Percentiles rank a stretch among this genome's conserved stretches.
Conservation (phyloP, 495 filamentous ascomycete genomes). For the Acidomyces sp. region DNA sequence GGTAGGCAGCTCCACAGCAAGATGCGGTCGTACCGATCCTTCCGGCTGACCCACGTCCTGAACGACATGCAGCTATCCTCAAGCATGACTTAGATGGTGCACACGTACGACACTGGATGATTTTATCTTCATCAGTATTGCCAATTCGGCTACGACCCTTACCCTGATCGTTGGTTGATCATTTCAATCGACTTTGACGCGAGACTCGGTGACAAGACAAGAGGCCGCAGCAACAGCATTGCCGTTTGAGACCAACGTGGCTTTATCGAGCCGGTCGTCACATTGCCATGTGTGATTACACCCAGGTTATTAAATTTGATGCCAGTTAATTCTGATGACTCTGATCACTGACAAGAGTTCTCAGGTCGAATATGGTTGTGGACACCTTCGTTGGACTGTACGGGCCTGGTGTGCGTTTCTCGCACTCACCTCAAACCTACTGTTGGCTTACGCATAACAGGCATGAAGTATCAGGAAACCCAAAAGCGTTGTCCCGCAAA, state of each 20-base stretch:
- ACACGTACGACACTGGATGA: too few relatives aligned
- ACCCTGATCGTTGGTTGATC: too few relatives aligned
- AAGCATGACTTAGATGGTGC: too few relatives aligned
- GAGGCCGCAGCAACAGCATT: not conserved
- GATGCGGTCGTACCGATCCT: too few relatives aligned
- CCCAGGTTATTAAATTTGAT: not conserved
- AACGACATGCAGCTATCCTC: too few relatives aligned
- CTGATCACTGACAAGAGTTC: not conserved
- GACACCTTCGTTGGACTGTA: constrained; percentile 1
- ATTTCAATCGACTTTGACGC: too few relatives aligned
- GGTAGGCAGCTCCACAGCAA: too few relatives aligned
- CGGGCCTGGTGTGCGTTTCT: constrained; percentile 7
- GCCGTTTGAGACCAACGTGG: not conserved
- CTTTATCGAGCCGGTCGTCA: not conserved
- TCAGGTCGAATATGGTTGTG: not conserved
- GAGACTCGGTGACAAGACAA: too few relatives aligned
- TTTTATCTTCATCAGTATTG: too few relatives aligned
- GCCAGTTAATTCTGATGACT: not conserved
- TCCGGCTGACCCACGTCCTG: too few relatives aligned
- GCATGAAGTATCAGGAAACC: constrained; percentile 10
- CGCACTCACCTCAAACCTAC: not conserved
- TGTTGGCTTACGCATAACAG: not conserved
- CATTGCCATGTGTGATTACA: not conserved
- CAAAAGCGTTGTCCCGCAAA: constrained; percentile 10
- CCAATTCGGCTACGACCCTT: too few relatives aligned